A percentile compares a stretch with the other conserved stretches of the same genome.
These are phyloP conservation scores for Cyclotella distinguenda DNA, from an alignment of 108 stramenopile species.

Conservation along the genomic window DNA sequence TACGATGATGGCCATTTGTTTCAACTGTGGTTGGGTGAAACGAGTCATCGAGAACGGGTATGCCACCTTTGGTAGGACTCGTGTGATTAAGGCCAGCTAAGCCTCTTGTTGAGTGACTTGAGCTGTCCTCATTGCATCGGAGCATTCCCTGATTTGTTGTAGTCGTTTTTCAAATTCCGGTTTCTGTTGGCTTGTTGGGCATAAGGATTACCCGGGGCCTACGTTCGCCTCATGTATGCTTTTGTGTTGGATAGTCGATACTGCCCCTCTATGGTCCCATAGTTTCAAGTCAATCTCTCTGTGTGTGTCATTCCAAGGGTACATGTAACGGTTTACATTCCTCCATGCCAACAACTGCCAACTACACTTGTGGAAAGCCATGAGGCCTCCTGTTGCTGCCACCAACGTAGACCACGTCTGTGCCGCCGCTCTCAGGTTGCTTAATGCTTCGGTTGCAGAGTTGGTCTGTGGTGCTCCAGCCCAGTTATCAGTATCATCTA, in stretches of 20 bases:
- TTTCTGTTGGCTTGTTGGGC: slow-evolving; percentile 1
- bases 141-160: neutral
- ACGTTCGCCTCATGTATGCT: neutral
- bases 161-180: neutral
- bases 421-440: too few species aligned
- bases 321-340: too few species aligned
- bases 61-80: neutral
- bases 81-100: neutral
- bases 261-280: too few species aligned
- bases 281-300: too few species aligned
- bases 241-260: neutral
- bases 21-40: neutral
- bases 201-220: neutral
- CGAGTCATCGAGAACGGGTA: neutral
- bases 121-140: neutral
- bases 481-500: too few species aligned
- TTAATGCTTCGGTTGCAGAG: too few species aligned
- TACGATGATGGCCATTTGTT: neutral
- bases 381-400: too few species aligned
- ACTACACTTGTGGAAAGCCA: too few species aligned
- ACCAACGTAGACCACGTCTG: too few species aligned
- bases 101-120: neutral
- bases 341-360: too few species aligned
- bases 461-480: too few species aligned
- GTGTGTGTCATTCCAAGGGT: too few species aligned